phyloP scores from a whole-genome alignment of 23 red algal species.

The Agarophyton chilense region DNA sequence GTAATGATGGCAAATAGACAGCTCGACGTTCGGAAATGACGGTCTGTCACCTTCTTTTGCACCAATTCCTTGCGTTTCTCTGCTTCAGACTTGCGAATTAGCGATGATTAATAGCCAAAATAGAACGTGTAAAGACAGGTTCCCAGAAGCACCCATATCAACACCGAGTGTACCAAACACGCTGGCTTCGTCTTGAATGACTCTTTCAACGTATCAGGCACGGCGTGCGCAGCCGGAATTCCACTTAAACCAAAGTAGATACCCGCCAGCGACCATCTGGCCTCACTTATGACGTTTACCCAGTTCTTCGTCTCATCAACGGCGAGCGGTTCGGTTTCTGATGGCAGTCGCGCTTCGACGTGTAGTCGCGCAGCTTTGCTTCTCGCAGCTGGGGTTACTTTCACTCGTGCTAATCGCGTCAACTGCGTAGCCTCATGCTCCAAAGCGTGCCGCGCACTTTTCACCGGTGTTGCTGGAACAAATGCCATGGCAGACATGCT shows the following conservation, averaged over 20 bases:
- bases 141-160: slow-evolving; percentile 78
- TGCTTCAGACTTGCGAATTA: slow-evolving; percentile 54
- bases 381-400: background rate
- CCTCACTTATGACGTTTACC: background rate
- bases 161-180: slow-evolving; percentile 80
- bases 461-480: slow-evolving; percentile 2
- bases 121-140: slow-evolving; percentile 84
- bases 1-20: slow-evolving; percentile 84
- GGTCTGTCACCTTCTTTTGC: slow-evolving; percentile 61
- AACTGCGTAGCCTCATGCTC: background rate
- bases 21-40: slow-evolving; percentile 75
- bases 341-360: background rate
- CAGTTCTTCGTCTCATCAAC: background rate
- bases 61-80: slow-evolving; percentile 80
- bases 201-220: slow-evolving; percentile 72
- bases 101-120: slow-evolving; percentile 85
- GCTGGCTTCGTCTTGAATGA: slow-evolving; percentile 87
- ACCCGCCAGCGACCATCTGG: background rate
- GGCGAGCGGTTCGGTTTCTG: background rate
- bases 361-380: background rate
- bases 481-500: slow-evolving; percentile 2
- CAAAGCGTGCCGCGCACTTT: background rate
- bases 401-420: background rate
- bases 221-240: slow-evolving; percentile 34
- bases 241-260: slow-evolving; percentile 25